Percentiles rank a stretch among this genome's conserved stretches.
Evolutionary conservation across 169 alveolate species (phyloP).

Genomic region (Babesia caballi): DNA sequence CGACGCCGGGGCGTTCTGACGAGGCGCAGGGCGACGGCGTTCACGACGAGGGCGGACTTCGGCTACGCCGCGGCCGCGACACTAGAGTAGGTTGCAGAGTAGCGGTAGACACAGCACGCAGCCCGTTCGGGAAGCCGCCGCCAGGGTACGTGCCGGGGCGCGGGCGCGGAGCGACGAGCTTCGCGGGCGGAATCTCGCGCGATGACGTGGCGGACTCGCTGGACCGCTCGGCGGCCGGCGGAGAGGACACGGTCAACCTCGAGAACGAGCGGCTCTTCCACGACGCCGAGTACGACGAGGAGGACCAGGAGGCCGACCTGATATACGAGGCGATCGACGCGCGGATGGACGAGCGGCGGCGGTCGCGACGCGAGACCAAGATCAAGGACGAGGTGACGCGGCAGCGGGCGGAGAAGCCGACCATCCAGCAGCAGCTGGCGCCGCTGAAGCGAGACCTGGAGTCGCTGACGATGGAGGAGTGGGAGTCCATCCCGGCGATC

Average conservation of each 20-base stretch:
- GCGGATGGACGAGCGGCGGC: conserved; percentile 88
- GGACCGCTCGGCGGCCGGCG: conserved; percentile 85
- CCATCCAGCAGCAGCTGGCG: conserved; percentile 65
- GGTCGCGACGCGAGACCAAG: conserved; percentile 84
- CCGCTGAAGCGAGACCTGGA: conserved; percentile 53
- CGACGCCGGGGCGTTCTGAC: neutral
- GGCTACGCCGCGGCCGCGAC: conserved; percentile 33
- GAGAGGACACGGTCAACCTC: conserved; percentile 91
- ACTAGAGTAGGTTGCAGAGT: conserved; percentile 29
- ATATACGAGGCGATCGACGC: conserved; percentile 87
- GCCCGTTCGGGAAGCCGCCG: conserved; percentile 93
- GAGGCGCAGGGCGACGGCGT: conserved; percentile 34
- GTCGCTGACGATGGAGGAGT: conserved; percentile 76
- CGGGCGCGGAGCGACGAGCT: conserved; percentile 97
- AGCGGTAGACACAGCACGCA: neutral
- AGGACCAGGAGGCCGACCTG: conserved; percentile 90
- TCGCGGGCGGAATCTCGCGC: conserved; percentile 96
- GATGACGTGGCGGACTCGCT: conserved; percentile 88
- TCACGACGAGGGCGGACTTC: conserved; percentile 49
- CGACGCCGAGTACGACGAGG: conserved; percentile 89
- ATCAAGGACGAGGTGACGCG: conserved; percentile 83
- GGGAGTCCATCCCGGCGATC: conserved; percentile 97
- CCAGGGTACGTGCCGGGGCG: conserved; percentile 94
- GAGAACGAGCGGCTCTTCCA: conserved; percentile 84
- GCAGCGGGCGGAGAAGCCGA: conserved; percentile 84